Base-by-base conservation (phyloP, 106 monocot species). In the Dioscorea dumetorum region DNA sequence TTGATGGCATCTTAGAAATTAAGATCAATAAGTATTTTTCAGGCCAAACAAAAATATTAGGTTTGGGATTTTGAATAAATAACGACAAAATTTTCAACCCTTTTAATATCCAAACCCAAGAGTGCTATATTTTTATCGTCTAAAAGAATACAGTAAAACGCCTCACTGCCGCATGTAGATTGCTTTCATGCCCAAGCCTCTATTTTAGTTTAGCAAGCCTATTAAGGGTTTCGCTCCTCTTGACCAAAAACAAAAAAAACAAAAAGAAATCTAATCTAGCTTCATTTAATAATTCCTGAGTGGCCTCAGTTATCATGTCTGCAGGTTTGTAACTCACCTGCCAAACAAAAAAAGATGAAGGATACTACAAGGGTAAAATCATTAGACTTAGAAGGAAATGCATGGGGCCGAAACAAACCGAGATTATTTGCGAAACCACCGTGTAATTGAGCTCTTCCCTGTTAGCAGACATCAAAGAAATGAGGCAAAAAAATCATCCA, bases 31-130 rank as follows among this genome's bases (percentile, higher is more conserved):
- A n/a, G n/a, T n/a, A n/a, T n/a, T n/a, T n/a, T n/a, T n/a, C n/a
- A n/a, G n/a, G n/a, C n/a, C n/a, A n/a, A n/a, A n/a, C n/a, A n/a
- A n/a, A n/a, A n/a, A n/a, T n/a, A n/a, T n/a, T n/a, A n/a, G n/a
- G n/a, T n/a, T n/a, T n/a, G n/a, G n/a, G n/a, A 16, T 10, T 53
- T 53, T 53, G 53, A 22, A 53, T 12, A 4, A 53, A 53, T 53
- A 13, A 60, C 14, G 5, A 67, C 62, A 16, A n/a, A n/a, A n/a
- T n/a, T n/a, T n/a, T 22, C 8, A 21, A 93, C 95, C 78, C 87
- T 80, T 80, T 88, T 83, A 57, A 66, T 88, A 68, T 95, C 91
- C 61, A 91, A 86, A 78, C 81, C 84, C 19, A 95, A 83, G 24
- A 88, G 79, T 11, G 83, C 16, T 33, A 88, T 80, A 49, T 77